Conservation (phyloP, 73 alveolate genomes). For the Stentor coeruleus region DNA sequence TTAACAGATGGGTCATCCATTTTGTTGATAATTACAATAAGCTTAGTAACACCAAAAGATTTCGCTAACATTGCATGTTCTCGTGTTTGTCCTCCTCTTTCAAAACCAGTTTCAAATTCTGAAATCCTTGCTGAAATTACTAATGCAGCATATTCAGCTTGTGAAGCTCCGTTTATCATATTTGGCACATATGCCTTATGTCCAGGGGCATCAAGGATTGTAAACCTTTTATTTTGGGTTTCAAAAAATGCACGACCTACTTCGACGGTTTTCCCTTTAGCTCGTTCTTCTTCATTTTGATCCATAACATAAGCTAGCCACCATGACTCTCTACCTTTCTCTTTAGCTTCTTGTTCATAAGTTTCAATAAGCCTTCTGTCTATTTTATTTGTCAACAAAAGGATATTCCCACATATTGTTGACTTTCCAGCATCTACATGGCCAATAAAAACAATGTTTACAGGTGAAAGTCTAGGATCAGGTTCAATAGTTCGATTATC, state of each 20-base stretch:
- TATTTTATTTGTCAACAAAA: constrained; percentile 78
- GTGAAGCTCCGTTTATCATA: constrained; percentile 99
- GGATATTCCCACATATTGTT: constrained; percentile 92
- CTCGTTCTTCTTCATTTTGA: constrained; percentile 93
- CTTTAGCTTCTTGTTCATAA: constrained; percentile 96
- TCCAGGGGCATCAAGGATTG: constrained; percentile 99
- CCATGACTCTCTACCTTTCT: constrained; percentile 87
- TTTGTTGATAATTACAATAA: constrained; percentile 95
- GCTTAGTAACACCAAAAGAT: constrained; percentile 90
- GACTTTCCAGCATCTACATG: constrained; percentile 99
- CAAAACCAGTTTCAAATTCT: constrained; percentile 99
- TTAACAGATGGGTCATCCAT: constrained; percentile 80
- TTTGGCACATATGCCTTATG: constrained; percentile 99
- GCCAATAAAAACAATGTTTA: constrained; percentile 94
- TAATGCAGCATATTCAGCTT: constrained; percentile 98
- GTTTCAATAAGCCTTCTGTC: constrained; percentile 94
- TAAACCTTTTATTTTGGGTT: constrained; percentile 81
- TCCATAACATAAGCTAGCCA: constrained; percentile 99
- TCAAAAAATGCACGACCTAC: constrained; percentile 98
- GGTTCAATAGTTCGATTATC: constrained; percentile 15
- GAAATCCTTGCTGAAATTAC: constrained; percentile 95
- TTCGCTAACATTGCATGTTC: constrained; percentile 98
- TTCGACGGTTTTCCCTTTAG: constrained; percentile 99
- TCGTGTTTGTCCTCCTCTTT: constrained; percentile 98
- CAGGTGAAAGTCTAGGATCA: constrained; percentile 3